Percentiles rank a stretch among this genome's conserved stretches.
Conservation (phyloP, 495 filamentous ascomycete species). For the Hypoxylon cercidicola region DNA sequence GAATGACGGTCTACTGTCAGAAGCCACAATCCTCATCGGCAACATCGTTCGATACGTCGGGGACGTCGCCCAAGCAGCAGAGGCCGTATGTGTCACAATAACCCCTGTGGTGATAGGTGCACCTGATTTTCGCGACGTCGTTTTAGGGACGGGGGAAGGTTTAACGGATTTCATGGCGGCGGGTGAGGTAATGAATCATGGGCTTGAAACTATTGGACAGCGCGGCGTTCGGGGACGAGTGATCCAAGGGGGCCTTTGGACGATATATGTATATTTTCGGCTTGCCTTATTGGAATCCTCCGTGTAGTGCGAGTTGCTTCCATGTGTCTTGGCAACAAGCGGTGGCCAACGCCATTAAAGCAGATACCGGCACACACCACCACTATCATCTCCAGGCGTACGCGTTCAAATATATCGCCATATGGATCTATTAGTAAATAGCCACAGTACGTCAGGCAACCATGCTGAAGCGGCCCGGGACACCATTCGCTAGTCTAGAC, state of each 20-base stretch:
- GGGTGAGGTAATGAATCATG: no score
- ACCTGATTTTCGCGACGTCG: neutral
- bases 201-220: no score
- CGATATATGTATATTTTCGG: neutral
- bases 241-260: no score
- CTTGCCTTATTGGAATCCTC: neutral
- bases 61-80: slow-evolving; percentile 6
- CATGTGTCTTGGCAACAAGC: no score
- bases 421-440: neutral
- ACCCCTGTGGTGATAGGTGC: no score
- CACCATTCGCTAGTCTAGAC: slow-evolving; percentile 1
- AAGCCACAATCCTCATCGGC: slow-evolving; percentile 22
- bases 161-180: no score
- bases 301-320: no score
- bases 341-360: no score
- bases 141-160: no score
- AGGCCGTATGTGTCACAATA: slow-evolving; percentile 26
- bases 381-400: no score
- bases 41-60: slow-evolving; percentile 18
- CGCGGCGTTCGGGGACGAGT: no score
- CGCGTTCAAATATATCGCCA: neutral
- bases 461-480: neutral
- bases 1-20: slow-evolving; percentile 35
- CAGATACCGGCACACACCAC: no score
- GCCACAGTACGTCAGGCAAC: neutral